These are phyloP conservation scores for Nephelium lappaceum DNA, from an alignment of 345 rosid genomes.

Conservation along the genomic window DNA sequence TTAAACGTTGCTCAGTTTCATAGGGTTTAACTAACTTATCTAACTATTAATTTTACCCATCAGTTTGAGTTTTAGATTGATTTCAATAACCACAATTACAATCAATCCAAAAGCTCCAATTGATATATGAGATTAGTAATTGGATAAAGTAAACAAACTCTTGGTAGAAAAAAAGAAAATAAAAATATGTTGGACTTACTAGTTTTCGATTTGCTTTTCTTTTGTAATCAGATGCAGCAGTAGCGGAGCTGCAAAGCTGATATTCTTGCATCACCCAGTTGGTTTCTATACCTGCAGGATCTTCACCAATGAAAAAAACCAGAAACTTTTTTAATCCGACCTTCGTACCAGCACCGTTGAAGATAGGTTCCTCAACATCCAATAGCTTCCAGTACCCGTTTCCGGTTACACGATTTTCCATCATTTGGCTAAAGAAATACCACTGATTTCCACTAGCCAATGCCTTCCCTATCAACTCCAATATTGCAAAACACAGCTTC, in stretches of 20 bases:
- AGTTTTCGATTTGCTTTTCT: slow-evolving; percentile 16
- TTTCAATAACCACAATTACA: too few species aligned
- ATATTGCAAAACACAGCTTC: not conserved
- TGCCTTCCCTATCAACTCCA: slow-evolving; percentile 39
- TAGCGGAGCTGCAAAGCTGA: slow-evolving; percentile 24
- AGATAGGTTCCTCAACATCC: slow-evolving; percentile 34
- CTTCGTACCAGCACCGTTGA: slow-evolving; percentile 14
- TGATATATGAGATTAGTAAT: too few species aligned
- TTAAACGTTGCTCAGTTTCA: too few species aligned
- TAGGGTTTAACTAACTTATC: too few species aligned
- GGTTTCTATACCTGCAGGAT: slow-evolving; percentile 27
- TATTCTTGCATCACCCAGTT: slow-evolving; percentile 53
- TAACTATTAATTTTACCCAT: too few species aligned
- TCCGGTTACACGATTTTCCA: slow-evolving; percentile 24
- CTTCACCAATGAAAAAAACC: slow-evolving; percentile 28
- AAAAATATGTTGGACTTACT: slow-evolving; percentile 7
- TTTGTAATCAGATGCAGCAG: slow-evolving; percentile 1
- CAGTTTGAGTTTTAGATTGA: too few species aligned
- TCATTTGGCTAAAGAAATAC: slow-evolving; percentile 41
- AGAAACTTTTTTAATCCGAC: slow-evolving; percentile 40
- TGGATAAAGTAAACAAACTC: too few species aligned
- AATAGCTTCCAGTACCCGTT: slow-evolving; percentile 47
- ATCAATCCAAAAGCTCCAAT: too few species aligned
- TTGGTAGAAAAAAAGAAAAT: not conserved
- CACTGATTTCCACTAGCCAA: slow-evolving; percentile 35